Conservation (phyloP, 352 stramenopile genomes). For the Pythium oligandrum region DNA sequence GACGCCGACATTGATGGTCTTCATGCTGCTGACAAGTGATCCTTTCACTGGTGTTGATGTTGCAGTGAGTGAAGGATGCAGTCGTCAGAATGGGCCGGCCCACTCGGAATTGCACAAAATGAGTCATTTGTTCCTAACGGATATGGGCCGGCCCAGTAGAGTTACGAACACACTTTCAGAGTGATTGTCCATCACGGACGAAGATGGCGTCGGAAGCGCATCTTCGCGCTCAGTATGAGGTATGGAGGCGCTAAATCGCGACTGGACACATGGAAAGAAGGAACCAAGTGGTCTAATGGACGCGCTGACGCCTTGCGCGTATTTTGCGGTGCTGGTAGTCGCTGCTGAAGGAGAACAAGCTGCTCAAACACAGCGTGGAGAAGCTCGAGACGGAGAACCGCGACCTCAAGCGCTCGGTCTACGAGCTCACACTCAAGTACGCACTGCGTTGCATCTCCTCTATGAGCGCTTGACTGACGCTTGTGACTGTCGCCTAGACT, state of each 20-base stretch:
- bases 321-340: conserved; percentile 19
- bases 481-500: conserved; percentile 29
- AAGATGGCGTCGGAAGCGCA: conserved; percentile 80
- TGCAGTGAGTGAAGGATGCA: not conserved
- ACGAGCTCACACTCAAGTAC: conserved; percentile 86
- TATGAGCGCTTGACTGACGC: not conserved
- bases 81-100: no score
- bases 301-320: not conserved
- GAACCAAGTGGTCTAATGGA: no score
- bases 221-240: conserved; percentile 80
- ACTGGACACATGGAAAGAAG: no score
- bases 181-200: not conserved
- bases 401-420: conserved; percentile 89
- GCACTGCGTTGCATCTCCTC: not conserved
- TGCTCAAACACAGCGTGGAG: conserved; percentile 76
- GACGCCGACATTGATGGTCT: conserved; percentile 50
- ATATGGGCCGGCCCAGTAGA: no score
- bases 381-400: conserved; percentile 86
- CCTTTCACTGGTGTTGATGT: conserved; percentile 1
- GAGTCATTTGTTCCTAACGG: no score
- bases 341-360: conserved; percentile 82
- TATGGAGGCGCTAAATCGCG: conserved; percentile 11
- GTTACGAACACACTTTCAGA: no score
- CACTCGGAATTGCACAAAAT: no score
- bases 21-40: not conserved